Evolutionary conservation across 371 early-diverging fungal genomes (phyloP), one percentile per base, ranked within the genome.

Genomic region (Mortierella sp.): DNA sequence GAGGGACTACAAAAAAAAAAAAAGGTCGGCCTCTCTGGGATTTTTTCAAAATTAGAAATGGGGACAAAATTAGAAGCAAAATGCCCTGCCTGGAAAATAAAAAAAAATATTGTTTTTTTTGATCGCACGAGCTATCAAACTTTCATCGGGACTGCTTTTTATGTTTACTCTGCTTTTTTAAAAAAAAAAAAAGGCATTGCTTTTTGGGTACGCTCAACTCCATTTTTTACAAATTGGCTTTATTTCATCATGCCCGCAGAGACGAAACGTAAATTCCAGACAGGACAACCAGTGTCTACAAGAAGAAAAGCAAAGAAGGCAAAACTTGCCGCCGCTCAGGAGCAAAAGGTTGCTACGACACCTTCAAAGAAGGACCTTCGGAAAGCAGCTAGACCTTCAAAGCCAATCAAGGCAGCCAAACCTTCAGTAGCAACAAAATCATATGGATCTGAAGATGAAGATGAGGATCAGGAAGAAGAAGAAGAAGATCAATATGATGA

Each of bases 221-320:
- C 22, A 47, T 49, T n/a, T n/a, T 22, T 31, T 51, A 26, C 37
- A 35, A 47, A n/a, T n/a, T n/a, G n/a, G n/a, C n/a, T 51, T 15
- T 23, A 51, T 51, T 51, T 5, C 51, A n/a, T n/a, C 66, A 76
- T 76, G 77, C 65, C 69, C 19, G 77, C 35, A 10, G 77, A 72
- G 47, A 68, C 49, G 10, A 72, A 76, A 40, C 77, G 77, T 31
- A 71, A 76, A 58, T 71, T 71, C 68, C 72, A 76, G n/a, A 68
- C 72, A 68, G 72, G 68, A 61, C 72, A 76, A 28, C 68, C 77
- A 9, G 77, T 64, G 2, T 72, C 79, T 13, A 78, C 79, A 22
- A 64, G 73, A 40, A 72, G 79, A 37, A 78, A 35, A 55, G 79
- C 79, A 58, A 78, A 78, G 67, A 78, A 78, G 60, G 73, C 47